Evolutionary conservation across 345 rosid species (phyloP).

Genomic region (Eucalyptus albens): DNA sequence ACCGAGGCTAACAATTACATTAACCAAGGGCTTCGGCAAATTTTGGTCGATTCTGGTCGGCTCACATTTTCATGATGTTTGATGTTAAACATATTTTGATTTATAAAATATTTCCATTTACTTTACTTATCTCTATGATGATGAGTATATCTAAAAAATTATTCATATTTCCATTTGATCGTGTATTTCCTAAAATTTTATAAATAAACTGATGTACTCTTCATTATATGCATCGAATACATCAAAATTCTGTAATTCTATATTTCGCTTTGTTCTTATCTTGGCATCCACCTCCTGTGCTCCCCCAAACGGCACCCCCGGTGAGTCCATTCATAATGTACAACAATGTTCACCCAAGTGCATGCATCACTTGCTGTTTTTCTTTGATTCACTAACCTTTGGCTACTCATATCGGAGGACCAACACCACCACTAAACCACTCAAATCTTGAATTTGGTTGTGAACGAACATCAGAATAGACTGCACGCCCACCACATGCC

Average conservation of each 20-base stretch:
- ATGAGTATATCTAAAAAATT: too few relatives aligned
- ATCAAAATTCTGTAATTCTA: too few relatives aligned
- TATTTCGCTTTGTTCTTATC: not conserved
- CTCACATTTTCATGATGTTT: rapidly evolving
- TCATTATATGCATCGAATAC: too few relatives aligned
- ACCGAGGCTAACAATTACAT: not conserved
- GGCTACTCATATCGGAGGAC: rapidly evolving
- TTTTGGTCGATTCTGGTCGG: too few relatives aligned
- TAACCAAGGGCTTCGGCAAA: rapidly evolving
- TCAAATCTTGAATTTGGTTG: not conserved
- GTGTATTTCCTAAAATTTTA: too few relatives aligned
- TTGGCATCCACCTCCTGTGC: too few relatives aligned
- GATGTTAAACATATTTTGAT: too few relatives aligned
- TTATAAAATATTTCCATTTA: not conserved
- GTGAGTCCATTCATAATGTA: too few relatives aligned
- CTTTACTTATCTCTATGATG: too few relatives aligned
- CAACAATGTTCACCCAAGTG: too few relatives aligned
- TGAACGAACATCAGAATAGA: rapidly evolving
- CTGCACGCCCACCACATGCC: not conserved
- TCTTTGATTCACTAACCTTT: not conserved
- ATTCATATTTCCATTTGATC: not conserved
- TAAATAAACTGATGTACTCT: too few relatives aligned
- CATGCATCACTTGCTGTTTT: not conserved
- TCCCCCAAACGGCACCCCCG: too few relatives aligned
- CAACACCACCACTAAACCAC: not conserved